These are phyloP conservation scores for Irpex sp. DNA, from an alignment of 1,284 basidiomycete species.

Conservation along the genomic window DNA sequence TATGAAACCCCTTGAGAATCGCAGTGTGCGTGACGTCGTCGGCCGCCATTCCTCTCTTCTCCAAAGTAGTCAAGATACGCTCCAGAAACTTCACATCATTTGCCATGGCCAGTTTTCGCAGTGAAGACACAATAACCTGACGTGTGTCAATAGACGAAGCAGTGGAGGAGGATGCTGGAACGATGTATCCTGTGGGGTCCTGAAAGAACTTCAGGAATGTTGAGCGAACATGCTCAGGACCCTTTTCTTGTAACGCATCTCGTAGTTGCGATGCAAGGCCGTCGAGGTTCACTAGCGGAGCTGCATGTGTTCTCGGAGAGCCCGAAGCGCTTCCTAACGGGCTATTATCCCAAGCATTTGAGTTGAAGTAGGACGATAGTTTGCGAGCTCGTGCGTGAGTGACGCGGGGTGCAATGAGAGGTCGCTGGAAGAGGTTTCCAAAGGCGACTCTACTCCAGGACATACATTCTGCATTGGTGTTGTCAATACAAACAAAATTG, in stretches of 20 bases:
- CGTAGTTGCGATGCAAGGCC: background rate
- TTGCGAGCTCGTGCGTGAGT: background rate
- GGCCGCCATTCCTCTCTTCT: slow-evolving; percentile 2
- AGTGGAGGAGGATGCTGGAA: background rate
- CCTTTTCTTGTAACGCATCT: background rate
- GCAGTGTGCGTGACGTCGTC: background rate
- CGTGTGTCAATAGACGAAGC: background rate
- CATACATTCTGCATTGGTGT: slow-evolving; percentile 24
- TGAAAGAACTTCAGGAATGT: background rate
- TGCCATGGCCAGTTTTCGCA: slow-evolving; percentile 5
- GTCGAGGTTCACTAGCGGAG: background rate
- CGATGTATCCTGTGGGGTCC: background rate
- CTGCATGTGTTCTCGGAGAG: background rate
- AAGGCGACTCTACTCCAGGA: slow-evolving; percentile 24
- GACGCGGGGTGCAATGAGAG: background rate
- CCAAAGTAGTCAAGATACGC: background rate
- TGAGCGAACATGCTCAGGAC: background rate
- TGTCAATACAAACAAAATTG: background rate
- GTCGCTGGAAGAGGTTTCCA: slow-evolving; percentile 7
- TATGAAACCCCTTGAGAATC: slow-evolving; percentile 12
- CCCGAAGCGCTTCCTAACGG: background rate
- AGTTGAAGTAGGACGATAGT: background rate
- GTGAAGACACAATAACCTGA: background rate
- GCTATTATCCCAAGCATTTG: background rate
- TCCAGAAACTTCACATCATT: slow-evolving; percentile 1